A percentile compares a stretch with the other conserved stretches of the same genome.
Conservation (phyloP, 2,329 filamentous ascomycete species). For the Epichloe bromicola region DNA sequence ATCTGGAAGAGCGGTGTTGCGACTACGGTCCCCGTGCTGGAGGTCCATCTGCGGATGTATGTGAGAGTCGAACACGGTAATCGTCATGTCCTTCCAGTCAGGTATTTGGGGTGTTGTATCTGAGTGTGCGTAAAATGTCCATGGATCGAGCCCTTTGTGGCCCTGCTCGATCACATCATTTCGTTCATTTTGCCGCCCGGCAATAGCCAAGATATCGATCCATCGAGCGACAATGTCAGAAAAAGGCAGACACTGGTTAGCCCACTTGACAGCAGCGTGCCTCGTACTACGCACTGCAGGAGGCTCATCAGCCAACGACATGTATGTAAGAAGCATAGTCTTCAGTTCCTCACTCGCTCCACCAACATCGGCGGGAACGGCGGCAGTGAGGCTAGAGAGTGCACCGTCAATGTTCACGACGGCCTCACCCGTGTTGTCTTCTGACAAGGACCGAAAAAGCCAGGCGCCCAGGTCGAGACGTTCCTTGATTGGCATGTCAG, state of each 20-base stretch:
- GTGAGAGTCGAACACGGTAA: constrained; percentile 31
- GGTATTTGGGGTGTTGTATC: constrained; percentile 29
- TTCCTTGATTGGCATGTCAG: constrained; percentile 41
- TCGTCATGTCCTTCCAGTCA: constrained; percentile 38
- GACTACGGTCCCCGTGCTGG: not conserved
- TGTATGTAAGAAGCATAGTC: constrained; percentile 53
- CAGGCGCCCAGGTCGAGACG: constrained; percentile 48
- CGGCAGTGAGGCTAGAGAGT: constrained; percentile 55
- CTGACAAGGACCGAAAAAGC: constrained; percentile 71
- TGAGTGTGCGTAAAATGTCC: constrained; percentile 35
- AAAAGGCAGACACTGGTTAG: constrained; percentile 76
- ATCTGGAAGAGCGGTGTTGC: not conserved
- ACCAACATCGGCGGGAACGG: constrained; percentile 25
- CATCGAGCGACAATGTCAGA: constrained; percentile 68
- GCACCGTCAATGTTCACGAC: constrained; percentile 84
- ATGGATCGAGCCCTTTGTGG: constrained; percentile 67
- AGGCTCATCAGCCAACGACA: constrained; percentile 37
- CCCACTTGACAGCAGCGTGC: constrained; percentile 76
- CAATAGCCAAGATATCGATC: constrained; percentile 76
- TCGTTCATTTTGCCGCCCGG: constrained; percentile 51
- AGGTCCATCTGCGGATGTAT: constrained; percentile 16
- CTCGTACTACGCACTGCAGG: constrained; percentile 59
- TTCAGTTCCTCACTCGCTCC: constrained; percentile 24
- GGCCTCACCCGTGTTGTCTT: constrained; percentile 63
- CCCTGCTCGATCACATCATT: constrained; percentile 85